phyloP scores from a whole-genome alignment of 1,139 yeast genomes.

The Yamadazyma dendronema region DNA sequence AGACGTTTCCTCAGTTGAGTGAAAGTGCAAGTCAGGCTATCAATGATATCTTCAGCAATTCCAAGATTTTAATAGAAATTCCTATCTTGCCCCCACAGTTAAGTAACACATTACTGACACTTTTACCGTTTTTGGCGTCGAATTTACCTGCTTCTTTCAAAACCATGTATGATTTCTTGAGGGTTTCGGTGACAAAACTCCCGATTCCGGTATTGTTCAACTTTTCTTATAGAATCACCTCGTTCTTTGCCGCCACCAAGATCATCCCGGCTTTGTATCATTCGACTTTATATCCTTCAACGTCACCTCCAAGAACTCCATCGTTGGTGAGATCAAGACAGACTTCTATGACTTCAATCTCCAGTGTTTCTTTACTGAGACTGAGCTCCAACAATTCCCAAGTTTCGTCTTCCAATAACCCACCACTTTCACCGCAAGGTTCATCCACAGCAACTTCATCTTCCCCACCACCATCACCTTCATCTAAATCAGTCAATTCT shows the following conservation, averaged over 20 bases:
- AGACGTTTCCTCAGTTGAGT: constrained; percentile 81
- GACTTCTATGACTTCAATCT: constrained; percentile 15
- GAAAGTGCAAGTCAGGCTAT: constrained; percentile 45
- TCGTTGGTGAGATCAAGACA: constrained; percentile 16
- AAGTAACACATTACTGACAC: constrained; percentile 37
- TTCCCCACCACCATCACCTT: background rate
- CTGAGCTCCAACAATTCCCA: constrained; percentile 9
- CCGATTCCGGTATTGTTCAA: constrained; percentile 81
- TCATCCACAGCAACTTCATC: background rate
- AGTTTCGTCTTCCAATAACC: background rate
- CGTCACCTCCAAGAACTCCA: constrained; percentile 35
- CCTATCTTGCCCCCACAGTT: constrained; percentile 38
- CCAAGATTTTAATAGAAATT: constrained; percentile 39
- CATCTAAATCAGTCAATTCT: constrained; percentile 3
- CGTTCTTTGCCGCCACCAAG: constrained; percentile 90
- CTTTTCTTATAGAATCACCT: constrained; percentile 79
- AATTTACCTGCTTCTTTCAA: constrained; percentile 57
- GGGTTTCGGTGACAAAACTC: constrained; percentile 68
- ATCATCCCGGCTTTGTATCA: constrained; percentile 77
- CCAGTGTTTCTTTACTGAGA: constrained; percentile 11
- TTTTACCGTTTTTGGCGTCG: constrained; percentile 49
- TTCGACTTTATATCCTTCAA: constrained; percentile 33
- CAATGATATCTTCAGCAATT: constrained; percentile 36
- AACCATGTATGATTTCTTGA: constrained; percentile 68
- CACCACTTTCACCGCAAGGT: no score